A percentile compares a stretch with the other conserved stretches of the same genome.
Evolutionary conservation across 2,329 filamentous ascomycete genomes (phyloP).

Genomic region (Fusarium mundagurra): DNA sequence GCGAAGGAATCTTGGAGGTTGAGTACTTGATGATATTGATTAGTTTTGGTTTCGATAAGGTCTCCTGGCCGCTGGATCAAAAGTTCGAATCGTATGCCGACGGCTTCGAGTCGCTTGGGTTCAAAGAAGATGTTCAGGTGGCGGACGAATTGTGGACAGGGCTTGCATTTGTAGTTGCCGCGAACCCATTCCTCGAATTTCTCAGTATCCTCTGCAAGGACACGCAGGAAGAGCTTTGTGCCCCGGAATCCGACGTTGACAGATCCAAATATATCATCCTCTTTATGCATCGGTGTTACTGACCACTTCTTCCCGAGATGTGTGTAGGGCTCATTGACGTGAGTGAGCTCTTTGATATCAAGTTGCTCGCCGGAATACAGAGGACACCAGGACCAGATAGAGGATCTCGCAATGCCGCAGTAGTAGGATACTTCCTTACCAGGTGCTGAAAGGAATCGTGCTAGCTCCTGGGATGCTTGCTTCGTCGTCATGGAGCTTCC

Average conservation of each 20-base stretch:
- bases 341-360: neutral
- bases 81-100: neutral
- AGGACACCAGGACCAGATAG: neutral
- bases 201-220: neutral
- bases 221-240: neutral
- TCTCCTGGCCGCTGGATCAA: neutral
- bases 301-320: neutral
- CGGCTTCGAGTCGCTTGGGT: neutral
- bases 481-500: neutral
- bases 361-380: neutral
- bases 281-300: neutral
- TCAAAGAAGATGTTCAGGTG: neutral
- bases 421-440: neutral
- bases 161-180: neutral
- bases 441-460: neutral
- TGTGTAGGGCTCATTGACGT: neutral
- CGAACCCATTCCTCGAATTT: slow-evolving; percentile 7
- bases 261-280: slow-evolving; percentile 1
- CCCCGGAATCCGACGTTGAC: neutral
- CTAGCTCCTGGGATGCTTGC: neutral
- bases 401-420: neutral
- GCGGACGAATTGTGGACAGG: slow-evolving; percentile 10
- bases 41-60: neutral
- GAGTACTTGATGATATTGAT: slow-evolving; percentile 9
- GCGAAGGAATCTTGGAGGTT: neutral